Conservation (phyloP, 2,329 filamentous ascomycete species). For the Ustilaginoidea virens region DNA sequence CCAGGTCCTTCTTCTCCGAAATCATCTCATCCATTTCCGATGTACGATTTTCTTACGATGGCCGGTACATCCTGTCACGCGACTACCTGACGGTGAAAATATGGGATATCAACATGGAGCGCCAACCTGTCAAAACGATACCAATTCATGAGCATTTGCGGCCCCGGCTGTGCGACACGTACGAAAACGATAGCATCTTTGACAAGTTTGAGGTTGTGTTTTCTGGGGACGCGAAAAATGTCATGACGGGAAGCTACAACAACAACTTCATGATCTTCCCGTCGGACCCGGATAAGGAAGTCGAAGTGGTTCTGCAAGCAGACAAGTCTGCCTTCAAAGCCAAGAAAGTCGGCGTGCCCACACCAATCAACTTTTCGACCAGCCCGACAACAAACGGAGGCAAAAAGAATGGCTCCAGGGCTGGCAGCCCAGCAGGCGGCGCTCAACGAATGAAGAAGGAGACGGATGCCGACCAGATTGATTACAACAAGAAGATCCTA, state of each 20-base stretch:
- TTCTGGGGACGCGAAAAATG: slow-evolving; percentile 94
- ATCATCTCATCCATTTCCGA: slow-evolving; percentile 99
- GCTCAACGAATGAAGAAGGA: slow-evolving; percentile 93
- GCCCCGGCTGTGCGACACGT: slow-evolving; percentile 89
- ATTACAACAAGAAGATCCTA: slow-evolving; percentile 99
- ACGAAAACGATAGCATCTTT: slow-evolving; percentile 98
- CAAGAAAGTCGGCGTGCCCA: slow-evolving; percentile 97
- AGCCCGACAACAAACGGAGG: slow-evolving; percentile 58
- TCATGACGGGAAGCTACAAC: slow-evolving; percentile 99
- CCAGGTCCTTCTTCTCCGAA: slow-evolving; percentile 98
- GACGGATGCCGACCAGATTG: slow-evolving; percentile 97
- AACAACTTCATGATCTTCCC: slow-evolving; percentile 99
- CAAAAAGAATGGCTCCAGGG: slow-evolving; percentile 81
- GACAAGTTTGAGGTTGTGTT: slow-evolving; percentile 99
- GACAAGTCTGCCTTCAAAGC: slow-evolving; percentile 99
- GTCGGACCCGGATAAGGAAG: slow-evolving; percentile 87
- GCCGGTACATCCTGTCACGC: slow-evolving; percentile 89
- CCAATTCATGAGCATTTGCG: slow-evolving; percentile 95
- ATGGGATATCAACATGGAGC: slow-evolving; percentile 99
- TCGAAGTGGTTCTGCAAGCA: slow-evolving; percentile 91
- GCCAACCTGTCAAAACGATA: slow-evolving; percentile 93
- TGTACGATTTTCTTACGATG: slow-evolving; percentile 92
- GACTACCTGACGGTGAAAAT: slow-evolving; percentile 99
- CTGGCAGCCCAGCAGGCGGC: slow-evolving; percentile 69
- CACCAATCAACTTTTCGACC: slow-evolving; percentile 75